Evolutionary conservation across 83 land plant species (phyloP).

Genomic region (Diphasiastrum complanatum): DNA sequence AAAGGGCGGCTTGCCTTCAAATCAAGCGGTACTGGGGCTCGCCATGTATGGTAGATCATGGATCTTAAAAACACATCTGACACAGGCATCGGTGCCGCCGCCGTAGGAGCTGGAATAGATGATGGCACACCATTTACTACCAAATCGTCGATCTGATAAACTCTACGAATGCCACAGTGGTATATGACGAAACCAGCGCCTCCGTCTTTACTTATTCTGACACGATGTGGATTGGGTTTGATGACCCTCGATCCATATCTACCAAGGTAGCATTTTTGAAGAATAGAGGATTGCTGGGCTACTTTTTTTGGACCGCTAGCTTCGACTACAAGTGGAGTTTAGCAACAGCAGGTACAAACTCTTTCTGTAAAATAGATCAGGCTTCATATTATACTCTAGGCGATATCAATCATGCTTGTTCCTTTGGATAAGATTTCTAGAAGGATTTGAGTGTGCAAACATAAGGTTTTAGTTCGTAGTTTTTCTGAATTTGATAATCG

Average conservation of each 20-base stretch:
- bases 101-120: slow-evolving; percentile 2
- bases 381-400: too few relatives aligned
- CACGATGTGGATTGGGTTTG: slow-evolving; percentile 23
- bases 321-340: too few relatives aligned
- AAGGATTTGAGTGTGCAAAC: too few relatives aligned
- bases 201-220: slow-evolving; percentile 12
- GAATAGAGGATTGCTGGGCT: slow-evolving; percentile 14
- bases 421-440: too few relatives aligned
- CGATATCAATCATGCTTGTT: too few relatives aligned
- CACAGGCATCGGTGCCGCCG: slow-evolving; percentile 21
- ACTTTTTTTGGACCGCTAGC: slow-evolving; percentile 30
- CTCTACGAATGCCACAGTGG: slow-evolving; percentile 19
- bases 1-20: slow-evolving; percentile 6
- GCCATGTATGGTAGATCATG: slow-evolving; percentile 24
- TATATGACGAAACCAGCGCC: slow-evolving; percentile 16
- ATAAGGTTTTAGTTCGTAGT: too few relatives aligned
- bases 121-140: background rate
- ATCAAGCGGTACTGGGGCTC: slow-evolving; percentile 13
- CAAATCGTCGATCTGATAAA: slow-evolving; percentile 16
- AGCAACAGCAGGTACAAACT: too few relatives aligned
- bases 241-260: slow-evolving; percentile 16
- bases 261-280: slow-evolving; percentile 18
- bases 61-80: slow-evolving; percentile 10
- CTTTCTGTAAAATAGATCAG: too few relatives aligned
- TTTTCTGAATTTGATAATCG: too few relatives aligned